These are phyloP conservation scores for Phyllosticta capitalensis DNA, from an alignment of 2,329 filamentous ascomycete genomes.

Conservation along the genomic window DNA sequence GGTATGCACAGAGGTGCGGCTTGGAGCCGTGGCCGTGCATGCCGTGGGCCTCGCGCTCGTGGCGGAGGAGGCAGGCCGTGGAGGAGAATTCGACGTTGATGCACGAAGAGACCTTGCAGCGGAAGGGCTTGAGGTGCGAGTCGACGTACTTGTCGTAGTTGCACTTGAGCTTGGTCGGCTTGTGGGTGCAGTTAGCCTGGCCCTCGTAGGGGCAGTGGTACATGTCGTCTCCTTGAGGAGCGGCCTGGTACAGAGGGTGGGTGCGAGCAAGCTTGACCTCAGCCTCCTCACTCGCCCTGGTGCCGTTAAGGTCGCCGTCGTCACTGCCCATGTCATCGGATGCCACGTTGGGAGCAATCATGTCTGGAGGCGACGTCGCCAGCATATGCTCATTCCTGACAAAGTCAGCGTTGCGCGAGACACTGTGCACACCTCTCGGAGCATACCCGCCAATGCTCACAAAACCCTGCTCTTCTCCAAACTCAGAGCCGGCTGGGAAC, in stretches of 20 bases:
- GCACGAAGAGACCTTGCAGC: conserved; percentile 79
- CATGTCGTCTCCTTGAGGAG: conserved; percentile 61
- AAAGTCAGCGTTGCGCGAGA: neutral
- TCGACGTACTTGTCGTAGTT: conserved; percentile 99
- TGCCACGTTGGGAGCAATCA: conserved; percentile 10
- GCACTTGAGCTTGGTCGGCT: conserved; percentile 93
- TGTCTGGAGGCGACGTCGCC: neutral
- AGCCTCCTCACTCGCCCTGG: conserved; percentile 22
- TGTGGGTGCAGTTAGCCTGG: conserved; percentile 69
- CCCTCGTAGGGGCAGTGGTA: conserved; percentile 90
- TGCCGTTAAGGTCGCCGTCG: conserved; percentile 5
- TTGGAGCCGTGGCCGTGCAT: conserved; percentile 88
- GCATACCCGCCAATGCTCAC: conserved; percentile 3
- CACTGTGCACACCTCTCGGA: neutral
- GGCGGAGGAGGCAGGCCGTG: conserved; percentile 85
- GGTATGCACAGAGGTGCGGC: conserved; percentile 80
- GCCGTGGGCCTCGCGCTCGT: conserved; percentile 91
- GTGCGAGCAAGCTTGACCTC: conserved; percentile 32
- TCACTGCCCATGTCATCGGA: conserved; percentile 20
- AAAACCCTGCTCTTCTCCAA: conserved; percentile 7
- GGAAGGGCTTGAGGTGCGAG: conserved; percentile 92
- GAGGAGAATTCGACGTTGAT: conserved; percentile 86
- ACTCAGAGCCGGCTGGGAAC: conserved; percentile 7
- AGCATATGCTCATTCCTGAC: neutral
- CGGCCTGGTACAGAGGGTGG: conserved; percentile 62